Evolutionary conservation across 176 grass and related monocot genomes (phyloP), one percentile per base, ranked within the genome.

Genomic region (Aegilops sharonensis): DNA sequence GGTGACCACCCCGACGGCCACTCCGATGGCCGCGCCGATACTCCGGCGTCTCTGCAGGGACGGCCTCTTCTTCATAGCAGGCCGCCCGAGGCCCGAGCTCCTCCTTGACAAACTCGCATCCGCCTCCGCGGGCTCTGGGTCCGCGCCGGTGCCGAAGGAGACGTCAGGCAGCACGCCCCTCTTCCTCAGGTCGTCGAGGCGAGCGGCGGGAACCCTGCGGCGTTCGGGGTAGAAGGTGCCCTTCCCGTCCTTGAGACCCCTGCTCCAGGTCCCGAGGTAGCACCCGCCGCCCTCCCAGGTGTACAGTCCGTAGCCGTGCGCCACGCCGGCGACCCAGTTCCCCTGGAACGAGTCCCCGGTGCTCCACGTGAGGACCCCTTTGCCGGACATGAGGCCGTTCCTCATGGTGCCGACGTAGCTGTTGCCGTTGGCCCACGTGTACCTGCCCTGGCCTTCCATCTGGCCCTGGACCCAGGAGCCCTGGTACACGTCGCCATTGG

Each of bases 191-290:
- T 83, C 89, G 73, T 83, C 88, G 73, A 98, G 79, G 21, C 87
- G 81, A 29, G 50, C 89, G 70, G 82, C 88, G 42, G 92, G 88
- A 73, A 96, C 65, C 59, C 60, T 91, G 87, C 91, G 90, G 37
- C 94, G 89, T 68, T 90, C 88, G 12, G 93, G 90, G 68, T 90
- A 95, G 87, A 98, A 98, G 43, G 89, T 86, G 27, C 97, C 97
- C 81, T 94, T 95, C 37, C 94, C 97, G 84, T 98, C 97, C 83
- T 98, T 98, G 60, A 94, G 77, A 29, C 97, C 97, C 73, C 88
- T 94, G n/a, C 82, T 89, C 94, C 94, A 98, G 10, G 92, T 95
- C 75, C 97, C 94, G 54, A 98, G 64, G 86, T 95, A 98, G 78
- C 79, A 92, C 21, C 92, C 92, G 25, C 90, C 89, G 72, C 80